Evolutionary conservation across 495 filamentous ascomycete genomes (phyloP).

Genomic region (Penicillium canescens): DNA sequence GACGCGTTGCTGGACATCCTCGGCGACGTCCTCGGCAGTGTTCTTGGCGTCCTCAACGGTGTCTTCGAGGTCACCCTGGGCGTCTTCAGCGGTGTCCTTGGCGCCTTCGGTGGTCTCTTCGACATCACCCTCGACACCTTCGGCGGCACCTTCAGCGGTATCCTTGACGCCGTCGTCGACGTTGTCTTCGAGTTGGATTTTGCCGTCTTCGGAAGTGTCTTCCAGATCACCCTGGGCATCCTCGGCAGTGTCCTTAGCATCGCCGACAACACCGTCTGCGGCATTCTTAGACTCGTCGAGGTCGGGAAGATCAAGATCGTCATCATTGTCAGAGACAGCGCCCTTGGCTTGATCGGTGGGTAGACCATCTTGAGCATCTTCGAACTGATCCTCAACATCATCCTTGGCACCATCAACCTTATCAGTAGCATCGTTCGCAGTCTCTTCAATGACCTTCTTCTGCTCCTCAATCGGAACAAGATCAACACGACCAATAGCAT

Average conservation of each 20-base stretch:
- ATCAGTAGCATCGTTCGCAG: constrained; percentile 11
- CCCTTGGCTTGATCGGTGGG: constrained; percentile 23
- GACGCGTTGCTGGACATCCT: constrained; percentile 38
- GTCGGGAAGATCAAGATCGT: constrained; percentile 18
- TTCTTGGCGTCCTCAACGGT: constrained; percentile 22
- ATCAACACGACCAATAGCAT: constrained; percentile 59
- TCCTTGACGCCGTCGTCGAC: constrained; percentile 18
- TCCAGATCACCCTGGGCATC: constrained; percentile 16
- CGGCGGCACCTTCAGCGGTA: constrained; percentile 26
- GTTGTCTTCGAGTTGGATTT: constrained; percentile 27
- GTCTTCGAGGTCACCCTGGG: constrained; percentile 30
- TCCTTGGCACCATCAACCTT: constrained; percentile 17
- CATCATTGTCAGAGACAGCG: constrained; percentile 34
- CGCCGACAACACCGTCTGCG: constrained; percentile 25
- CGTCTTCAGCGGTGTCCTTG: constrained; percentile 26
- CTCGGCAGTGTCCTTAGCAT: constrained; percentile 24
- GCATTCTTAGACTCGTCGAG: constrained; percentile 17
- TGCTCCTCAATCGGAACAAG: constrained; percentile 44
- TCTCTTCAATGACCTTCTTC: constrained; percentile 29
- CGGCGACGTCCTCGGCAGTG: constrained; percentile 29
- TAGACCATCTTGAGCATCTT: constrained; percentile 29
- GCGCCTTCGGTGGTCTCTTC: constrained; percentile 29
- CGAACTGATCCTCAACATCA: constrained; percentile 37
- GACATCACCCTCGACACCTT: constrained; percentile 22
- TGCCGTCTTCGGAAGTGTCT: constrained; percentile 14